A percentile compares a stretch with the other conserved stretches of the same genome.
phyloP scores from a whole-genome alignment of 73 alveolate genomes.

The Blepharisma japonicum region DNA sequence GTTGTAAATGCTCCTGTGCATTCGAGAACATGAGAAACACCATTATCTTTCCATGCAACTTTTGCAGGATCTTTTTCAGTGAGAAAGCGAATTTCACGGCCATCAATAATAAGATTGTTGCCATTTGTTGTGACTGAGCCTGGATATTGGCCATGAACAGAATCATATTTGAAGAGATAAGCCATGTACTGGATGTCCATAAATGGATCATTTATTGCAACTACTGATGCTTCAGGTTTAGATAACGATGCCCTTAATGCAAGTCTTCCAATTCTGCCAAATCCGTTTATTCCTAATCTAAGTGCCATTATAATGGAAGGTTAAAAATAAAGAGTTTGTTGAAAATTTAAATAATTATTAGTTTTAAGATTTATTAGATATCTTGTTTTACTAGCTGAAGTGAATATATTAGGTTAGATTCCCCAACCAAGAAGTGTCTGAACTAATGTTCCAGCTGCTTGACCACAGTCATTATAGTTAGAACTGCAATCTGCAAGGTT shows the following conservation, averaged over 20 bases:
- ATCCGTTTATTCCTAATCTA: slow-evolving; percentile 84
- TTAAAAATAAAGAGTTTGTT: too few relatives aligned
- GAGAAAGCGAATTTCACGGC: slow-evolving; percentile 68
- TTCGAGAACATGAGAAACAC: slow-evolving; percentile 83
- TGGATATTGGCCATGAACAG: slow-evolving; percentile 65
- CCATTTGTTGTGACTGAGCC: slow-evolving; percentile 77
- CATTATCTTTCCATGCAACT: slow-evolving; percentile 75
- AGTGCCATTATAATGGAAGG: too few relatives aligned
- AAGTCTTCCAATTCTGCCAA: slow-evolving; percentile 95
- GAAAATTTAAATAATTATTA: too few relatives aligned
- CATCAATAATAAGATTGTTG: slow-evolving; percentile 82
- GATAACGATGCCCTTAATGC: slow-evolving; percentile 82
- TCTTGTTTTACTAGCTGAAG: too few relatives aligned
- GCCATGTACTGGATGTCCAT: slow-evolving; percentile 67
- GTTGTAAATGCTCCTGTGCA: slow-evolving; percentile 70
- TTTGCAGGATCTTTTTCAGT: slow-evolving; percentile 75
- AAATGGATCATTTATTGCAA: slow-evolving; percentile 59
- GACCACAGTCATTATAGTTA: too few relatives aligned
- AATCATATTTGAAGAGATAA: slow-evolving; percentile 70
- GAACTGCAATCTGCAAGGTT: too few relatives aligned
- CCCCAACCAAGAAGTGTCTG: too few relatives aligned
- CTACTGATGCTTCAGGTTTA: slow-evolving; percentile 52
- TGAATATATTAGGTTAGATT: too few relatives aligned
- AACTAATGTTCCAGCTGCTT: too few relatives aligned
- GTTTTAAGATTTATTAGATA: too few relatives aligned